phyloP scores from a whole-genome alignment of 345 rosid species.

The Gossypium mustelinum region DNA sequence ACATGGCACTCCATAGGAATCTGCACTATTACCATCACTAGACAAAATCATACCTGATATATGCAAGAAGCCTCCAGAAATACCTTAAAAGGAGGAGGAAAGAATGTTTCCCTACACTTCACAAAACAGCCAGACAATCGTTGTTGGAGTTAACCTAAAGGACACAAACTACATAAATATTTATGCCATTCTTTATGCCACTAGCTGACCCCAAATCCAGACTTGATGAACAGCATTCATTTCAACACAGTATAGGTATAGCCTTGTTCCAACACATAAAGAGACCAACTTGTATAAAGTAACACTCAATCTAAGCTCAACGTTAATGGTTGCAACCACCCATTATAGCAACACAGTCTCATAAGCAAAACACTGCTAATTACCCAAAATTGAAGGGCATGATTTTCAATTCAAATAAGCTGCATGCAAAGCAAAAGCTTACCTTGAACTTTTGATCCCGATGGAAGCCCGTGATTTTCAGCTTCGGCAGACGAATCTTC shows the following conservation, averaged over 20 bases:
- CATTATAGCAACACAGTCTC: neutral
- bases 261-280: neutral
- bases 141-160: neutral
- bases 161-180: neutral
- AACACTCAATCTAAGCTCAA: neutral
- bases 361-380: neutral
- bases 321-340: neutral
- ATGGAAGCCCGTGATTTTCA: slow-evolving; percentile 34
- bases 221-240: neutral
- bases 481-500: slow-evolving; percentile 40
- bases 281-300: neutral
- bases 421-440: slow-evolving; percentile 3
- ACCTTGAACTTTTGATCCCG: slow-evolving; percentile 47
- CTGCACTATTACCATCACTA: neutral
- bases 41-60: neutral
- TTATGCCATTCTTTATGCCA: neutral
- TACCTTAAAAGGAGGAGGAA: neutral
- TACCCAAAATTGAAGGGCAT: neutral
- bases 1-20: neutral
- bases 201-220: neutral
- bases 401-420: neutral
- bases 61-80: neutral
- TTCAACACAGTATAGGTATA: neutral
- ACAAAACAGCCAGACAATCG: neutral
- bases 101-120: neutral